Base-by-base conservation (phyloP, 1,284 basidiomycete genomes). In the Clitocybe nebularis region DNA sequence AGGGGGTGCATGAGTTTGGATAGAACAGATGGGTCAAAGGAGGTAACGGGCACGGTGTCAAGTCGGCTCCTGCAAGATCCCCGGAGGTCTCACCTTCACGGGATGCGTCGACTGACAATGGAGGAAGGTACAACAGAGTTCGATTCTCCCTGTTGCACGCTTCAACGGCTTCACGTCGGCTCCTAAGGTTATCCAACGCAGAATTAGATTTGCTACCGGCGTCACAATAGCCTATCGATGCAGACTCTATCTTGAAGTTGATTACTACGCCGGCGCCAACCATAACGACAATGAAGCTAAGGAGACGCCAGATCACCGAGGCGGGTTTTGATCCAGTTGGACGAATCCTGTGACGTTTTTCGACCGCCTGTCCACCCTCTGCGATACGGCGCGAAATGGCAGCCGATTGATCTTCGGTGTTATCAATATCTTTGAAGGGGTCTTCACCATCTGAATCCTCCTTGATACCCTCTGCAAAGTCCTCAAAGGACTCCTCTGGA, bases 191-290 rank as follows among this genome's bases (percentile, higher is more conserved):
- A 39, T 78, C 72, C 17, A 92, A 65, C 7, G 74, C 65, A 11
- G 61, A 62, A 62, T 91, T 96, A 13, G 81, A 84, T 33, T 66
- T 63, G 36, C 64, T 74, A 5, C 74, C 79, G 7, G 79, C 64
- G 53, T 93, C 84, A 62, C 93, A 96, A 67, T 81, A 96, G 0
- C 93, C 93, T 52, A 93, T 81, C 1, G 72, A 61, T 0, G 82
- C 64, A 3, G 88, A 91, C 47, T 87, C 77, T 4, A 58, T 50
- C 63, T 87, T 88, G 66, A 77, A 84, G 20, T 73, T 67, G 50
- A 70, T 60, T 11, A 53, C 28, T 72, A 59, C 28, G 73, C 55
- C 49, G 10, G 26, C 29, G 5, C 28, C 33, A 2, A 20, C 38
- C 5, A 49, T 20, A 11, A 17, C 26, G 14, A 45, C 17, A 6